Conservation (phyloP, 2,329 filamentous ascomycete species). For the Paracamarosporium sp. region DNA sequence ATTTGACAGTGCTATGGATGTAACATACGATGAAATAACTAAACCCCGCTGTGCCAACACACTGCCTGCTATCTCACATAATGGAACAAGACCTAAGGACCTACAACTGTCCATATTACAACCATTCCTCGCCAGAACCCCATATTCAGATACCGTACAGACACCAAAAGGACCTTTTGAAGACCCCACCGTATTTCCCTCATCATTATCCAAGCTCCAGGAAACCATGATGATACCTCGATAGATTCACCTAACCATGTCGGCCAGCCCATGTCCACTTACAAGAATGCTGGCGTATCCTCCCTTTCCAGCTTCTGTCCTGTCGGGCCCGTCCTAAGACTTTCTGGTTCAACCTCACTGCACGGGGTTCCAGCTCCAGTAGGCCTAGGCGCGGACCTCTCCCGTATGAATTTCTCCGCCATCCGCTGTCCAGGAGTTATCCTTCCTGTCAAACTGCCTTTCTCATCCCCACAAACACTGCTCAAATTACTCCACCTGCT, state of each 20-base stretch:
- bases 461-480: background rate
- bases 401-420: conserved; percentile 38
- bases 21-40: background rate
- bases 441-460: conserved; percentile 17
- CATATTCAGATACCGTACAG: background rate
- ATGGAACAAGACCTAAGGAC: background rate
- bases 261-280: background rate
- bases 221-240: background rate
- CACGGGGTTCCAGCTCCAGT: conserved; percentile 12
- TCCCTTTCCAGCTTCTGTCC: conserved; percentile 20
- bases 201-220: background rate
- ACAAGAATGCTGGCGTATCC: conserved; percentile 33
- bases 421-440: conserved; percentile 39
- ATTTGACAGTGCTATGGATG: background rate
- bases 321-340: conserved; percentile 8
- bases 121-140: background rate
- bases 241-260: background rate
- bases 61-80: background rate
- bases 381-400: conserved; percentile 21
- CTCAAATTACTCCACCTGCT: conserved; percentile 1
- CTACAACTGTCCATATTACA: background rate
- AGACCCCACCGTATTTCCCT: background rate
- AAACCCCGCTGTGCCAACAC: background rate
- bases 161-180: background rate
- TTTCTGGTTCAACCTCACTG: conserved; percentile 13